Percentiles rank a stretch among this genome's conserved stretches.
phyloP scores from a whole-genome alignment of 1,284 basidiomycete genomes.

The Malassezia slooffiae region DNA sequence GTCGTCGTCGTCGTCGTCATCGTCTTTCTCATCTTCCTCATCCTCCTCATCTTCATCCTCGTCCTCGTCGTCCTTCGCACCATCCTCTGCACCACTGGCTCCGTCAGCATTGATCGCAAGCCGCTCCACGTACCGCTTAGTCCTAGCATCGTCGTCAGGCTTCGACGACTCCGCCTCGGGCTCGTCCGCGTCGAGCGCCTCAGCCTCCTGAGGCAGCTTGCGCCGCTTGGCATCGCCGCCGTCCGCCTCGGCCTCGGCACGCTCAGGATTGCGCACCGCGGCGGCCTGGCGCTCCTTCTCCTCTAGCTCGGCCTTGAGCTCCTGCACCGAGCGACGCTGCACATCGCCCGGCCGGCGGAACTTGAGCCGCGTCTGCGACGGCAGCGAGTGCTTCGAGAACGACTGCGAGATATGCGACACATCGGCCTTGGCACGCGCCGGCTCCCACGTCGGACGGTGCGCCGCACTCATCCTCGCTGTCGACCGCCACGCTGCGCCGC shows the following conservation, averaged over 20 bases:
- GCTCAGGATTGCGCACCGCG: slow-evolving; percentile 6
- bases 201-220: slow-evolving; percentile 13
- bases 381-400: slow-evolving; percentile 14
- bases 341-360: slow-evolving; percentile 28
- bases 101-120: not conserved
- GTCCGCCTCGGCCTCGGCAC: slow-evolving; percentile 11
- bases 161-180: not conserved
- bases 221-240: slow-evolving; percentile 10
- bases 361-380: slow-evolving; percentile 40
- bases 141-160: too few relatives aligned
- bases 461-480: slow-evolving; percentile 28
- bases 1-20: slow-evolving; percentile 30
- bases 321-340: slow-evolving; percentile 16
- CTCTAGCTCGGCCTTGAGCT: slow-evolving; percentile 34
- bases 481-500: not conserved
- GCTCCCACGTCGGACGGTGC: slow-evolving; percentile 42
- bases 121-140: too few relatives aligned
- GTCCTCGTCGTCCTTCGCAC: slow-evolving; percentile 3
- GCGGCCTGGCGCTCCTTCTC: slow-evolving; percentile 18
- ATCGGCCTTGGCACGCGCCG: slow-evolving; percentile 30
- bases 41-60: slow-evolving; percentile 14
- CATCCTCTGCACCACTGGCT: not conserved
- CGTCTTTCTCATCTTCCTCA: slow-evolving; percentile 8
- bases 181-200: slow-evolving; percentile 19
- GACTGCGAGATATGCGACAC: slow-evolving; percentile 21